phyloP scores from a whole-genome alignment of 78 protist genomes.

The Dictyostelium purpureum region DNA sequence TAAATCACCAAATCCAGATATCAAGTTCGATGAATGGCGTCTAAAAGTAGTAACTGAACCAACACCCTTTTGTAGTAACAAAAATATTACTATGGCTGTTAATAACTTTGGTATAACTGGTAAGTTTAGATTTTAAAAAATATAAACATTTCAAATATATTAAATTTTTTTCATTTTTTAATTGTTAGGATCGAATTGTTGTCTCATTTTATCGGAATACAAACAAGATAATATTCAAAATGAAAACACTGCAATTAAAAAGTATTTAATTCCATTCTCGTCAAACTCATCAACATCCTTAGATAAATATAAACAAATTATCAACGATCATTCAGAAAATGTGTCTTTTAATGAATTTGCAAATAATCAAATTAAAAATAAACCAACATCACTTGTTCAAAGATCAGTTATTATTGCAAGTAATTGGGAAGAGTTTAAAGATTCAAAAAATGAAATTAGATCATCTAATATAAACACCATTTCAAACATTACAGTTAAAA shows the following conservation, averaged over 20 bases:
- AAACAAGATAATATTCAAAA: no score
- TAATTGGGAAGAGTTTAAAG: constrained; percentile 27
- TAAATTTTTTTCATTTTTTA: no score
- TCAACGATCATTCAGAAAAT: no score
- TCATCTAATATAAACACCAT: background rate
- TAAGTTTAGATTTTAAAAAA: no score
- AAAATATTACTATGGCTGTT: no score
- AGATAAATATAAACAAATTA: background rate
- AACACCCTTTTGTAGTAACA: background rate
- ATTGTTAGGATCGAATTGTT: constrained; percentile 54
- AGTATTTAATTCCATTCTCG: constrained; percentile 39
- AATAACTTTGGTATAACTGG: constrained; percentile 46
- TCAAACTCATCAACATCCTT: constrained; percentile 26
- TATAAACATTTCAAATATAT: no score
- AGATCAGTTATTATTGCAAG: background rate
- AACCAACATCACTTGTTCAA: background rate
- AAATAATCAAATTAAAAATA: background rate
- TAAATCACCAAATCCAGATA: constrained; percentile 20
- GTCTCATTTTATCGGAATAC: constrained; percentile 12
- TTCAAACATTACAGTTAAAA: background rate
- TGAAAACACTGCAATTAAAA: no score
- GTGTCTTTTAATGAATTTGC: constrained; percentile 20
- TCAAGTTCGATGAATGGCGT: constrained; percentile 62
- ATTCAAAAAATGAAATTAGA: background rate
- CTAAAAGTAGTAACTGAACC: constrained; percentile 40